Base-by-base conservation (phyloP, 163 green algal genomes). In the Trebouxia gelatinosa region DNA sequence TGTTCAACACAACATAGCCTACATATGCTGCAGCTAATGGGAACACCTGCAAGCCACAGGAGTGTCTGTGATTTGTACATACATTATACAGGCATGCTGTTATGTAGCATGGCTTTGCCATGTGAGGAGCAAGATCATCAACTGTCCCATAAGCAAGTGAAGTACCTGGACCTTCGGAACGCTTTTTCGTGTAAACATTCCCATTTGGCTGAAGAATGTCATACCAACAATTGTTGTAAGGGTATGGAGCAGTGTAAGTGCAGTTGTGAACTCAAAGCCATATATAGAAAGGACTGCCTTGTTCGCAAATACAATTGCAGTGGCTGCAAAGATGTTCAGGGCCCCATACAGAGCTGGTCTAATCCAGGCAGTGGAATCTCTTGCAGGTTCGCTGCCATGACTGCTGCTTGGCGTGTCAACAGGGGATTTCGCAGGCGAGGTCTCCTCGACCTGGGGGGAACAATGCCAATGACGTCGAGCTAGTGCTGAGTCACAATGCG, bases 1-100 rank as follows among this genome's bases (percentile, higher is more conserved):
- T 92, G 83, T 86, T 86, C 4, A 92, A 74, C 34, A 92, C 87
- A 26, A 92, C 90, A 78, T 93, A 93, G 19, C 74, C 87, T 6
- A 93, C 88, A 68, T 89, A 92, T 0, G 88, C 87, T 13, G 78
- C 82, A 2, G 88, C 88, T 23, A 93, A 61, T 9, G 88, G 82
- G 31, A 82, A 5, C 51, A 91, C 57, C 68, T 85, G 48, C 35
- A 31, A n/a, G 2, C 29, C 32, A 23, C 31, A 64, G 29, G 0
- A 57, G 21, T 19, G n/a, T 58, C 3, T 0, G 40, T 40, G 6
- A 61, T 17, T 31, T 59, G 21, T 0, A 32, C 0, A 59, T 6
- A 6, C 67, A n/a, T 37, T 3, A 48, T 29, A 82, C 35, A 26
- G 3, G 6, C 19, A 23, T 58, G 66, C 38, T 34, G 21, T n/a